Percentiles rank a stretch among this genome's conserved stretches.
These are phyloP conservation scores for Tolypocladium capitatum DNA, from an alignment of 2,329 filamentous ascomycete genomes.

Conservation along the genomic window DNA sequence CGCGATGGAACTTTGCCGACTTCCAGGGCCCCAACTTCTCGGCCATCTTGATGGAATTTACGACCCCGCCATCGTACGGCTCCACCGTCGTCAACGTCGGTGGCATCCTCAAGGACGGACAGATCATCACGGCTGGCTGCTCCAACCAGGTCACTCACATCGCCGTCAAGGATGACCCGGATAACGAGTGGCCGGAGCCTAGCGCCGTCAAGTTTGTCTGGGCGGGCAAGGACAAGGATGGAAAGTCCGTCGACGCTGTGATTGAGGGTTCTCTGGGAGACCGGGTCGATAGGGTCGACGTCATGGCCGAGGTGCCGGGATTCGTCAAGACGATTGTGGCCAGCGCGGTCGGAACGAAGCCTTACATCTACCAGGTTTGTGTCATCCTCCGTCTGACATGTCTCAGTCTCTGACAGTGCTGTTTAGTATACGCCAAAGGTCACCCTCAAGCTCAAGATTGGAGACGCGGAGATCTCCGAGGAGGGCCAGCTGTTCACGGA, in stretches of 20 bases:
- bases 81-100: constrained; percentile 73
- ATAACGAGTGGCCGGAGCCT: constrained; percentile 84
- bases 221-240: constrained; percentile 65
- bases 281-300: constrained; percentile 66
- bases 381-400: not conserved
- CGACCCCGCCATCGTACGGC: constrained; percentile 85
- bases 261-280: constrained; percentile 57
- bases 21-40: constrained; percentile 83
- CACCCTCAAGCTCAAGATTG: constrained; percentile 71
- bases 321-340: constrained; percentile 93
- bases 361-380: constrained; percentile 90
- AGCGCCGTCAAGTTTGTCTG: constrained; percentile 62
- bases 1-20: constrained; percentile 84
- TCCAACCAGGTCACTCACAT: constrained; percentile 56
- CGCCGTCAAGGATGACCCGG: constrained; percentile 54
- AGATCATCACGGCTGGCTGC: constrained; percentile 62
- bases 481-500: constrained; percentile 72
- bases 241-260: constrained; percentile 55
- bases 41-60: constrained; percentile 90
- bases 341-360: constrained; percentile 78
- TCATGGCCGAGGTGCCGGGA: constrained; percentile 91
- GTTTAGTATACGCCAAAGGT: constrained; percentile 57
- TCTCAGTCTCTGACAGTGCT: not conserved
- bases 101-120: constrained; percentile 65
- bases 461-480: constrained; percentile 65